Percentiles rank a stretch among this genome's conserved stretches.
phyloP scores from a whole-genome alignment of 2,329 filamentous ascomycete species.

The Drechslerella stenobrocha region DNA sequence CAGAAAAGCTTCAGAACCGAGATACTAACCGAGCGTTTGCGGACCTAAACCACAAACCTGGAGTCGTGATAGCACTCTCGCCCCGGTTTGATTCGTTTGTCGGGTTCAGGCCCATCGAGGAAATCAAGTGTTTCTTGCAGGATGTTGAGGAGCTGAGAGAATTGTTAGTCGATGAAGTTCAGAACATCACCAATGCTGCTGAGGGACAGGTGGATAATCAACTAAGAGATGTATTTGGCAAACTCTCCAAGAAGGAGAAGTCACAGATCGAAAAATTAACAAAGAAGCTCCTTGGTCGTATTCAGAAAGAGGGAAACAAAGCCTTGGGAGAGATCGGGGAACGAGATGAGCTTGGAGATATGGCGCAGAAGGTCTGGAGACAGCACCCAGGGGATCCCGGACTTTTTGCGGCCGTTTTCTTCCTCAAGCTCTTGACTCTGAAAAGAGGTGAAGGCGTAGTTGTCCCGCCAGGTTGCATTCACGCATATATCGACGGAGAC shows the following conservation, averaged over 20 bases:
- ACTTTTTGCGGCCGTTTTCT: constrained; percentile 25
- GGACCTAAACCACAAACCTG: constrained; percentile 11
- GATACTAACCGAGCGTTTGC: constrained; percentile 6
- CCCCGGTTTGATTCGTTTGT: constrained; percentile 26
- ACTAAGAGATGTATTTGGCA: constrained; percentile 15
- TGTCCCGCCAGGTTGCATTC: constrained; percentile 20
- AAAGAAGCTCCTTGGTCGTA: constrained; percentile 18
- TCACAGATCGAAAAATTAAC: constrained; percentile 4
- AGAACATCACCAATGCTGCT: not conserved
- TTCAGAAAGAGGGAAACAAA: constrained; percentile 12
- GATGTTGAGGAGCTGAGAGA: constrained; percentile 25
- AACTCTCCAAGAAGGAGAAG: constrained; percentile 25
- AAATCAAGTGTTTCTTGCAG: constrained; percentile 21
- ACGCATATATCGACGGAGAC: constrained; percentile 21
- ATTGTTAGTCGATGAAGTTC: constrained; percentile 7
- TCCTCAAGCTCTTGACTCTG: constrained; percentile 17
- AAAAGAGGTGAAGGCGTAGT: constrained; percentile 23
- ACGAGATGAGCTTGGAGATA: constrained; percentile 20
- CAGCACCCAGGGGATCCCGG: constrained; percentile 19
- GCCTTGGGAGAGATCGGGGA: constrained; percentile 27
- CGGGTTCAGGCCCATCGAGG: constrained; percentile 18
- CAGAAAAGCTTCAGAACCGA: constrained; percentile 14
- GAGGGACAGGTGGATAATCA: not conserved
- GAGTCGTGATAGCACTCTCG: constrained; percentile 15
- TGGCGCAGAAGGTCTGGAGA: constrained; percentile 26